These are phyloP conservation scores for Nepenthes alata DNA, from an alignment of 179 eudicot species.

Conservation along the genomic window DNA sequence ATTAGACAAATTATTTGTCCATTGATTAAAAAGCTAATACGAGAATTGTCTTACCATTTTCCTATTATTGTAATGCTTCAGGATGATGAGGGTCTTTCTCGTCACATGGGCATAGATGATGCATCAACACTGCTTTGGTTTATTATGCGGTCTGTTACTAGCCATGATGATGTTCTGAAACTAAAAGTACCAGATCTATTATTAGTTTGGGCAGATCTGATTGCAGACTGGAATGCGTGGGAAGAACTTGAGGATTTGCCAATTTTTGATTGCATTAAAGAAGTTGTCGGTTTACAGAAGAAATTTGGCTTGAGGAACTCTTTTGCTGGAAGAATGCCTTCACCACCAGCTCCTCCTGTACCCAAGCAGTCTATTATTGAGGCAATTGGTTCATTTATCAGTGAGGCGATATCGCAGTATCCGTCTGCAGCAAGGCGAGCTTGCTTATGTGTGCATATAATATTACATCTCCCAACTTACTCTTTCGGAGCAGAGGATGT, in stretches of 20 bases:
- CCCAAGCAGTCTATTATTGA: slow-evolving; percentile 39
- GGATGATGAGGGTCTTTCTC: slow-evolving; percentile 33
- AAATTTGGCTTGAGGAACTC: slow-evolving; percentile 34
- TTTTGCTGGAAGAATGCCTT: slow-evolving; percentile 28
- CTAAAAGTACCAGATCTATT: slow-evolving; percentile 46
- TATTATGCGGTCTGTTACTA: slow-evolving; percentile 33
- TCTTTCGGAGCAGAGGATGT: slow-evolving; percentile 34
- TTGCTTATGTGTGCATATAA: slow-evolving; percentile 42
- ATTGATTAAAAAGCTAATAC: too few relatives aligned
- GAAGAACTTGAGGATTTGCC: slow-evolving; percentile 65
- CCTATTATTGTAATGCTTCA: slow-evolving; percentile 11
- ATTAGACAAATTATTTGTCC: too few relatives aligned
- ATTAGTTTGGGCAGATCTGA: slow-evolving; percentile 51
- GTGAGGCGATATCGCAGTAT: slow-evolving; percentile 54
- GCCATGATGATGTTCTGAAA: slow-evolving; percentile 19
- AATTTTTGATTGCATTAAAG: slow-evolving; percentile 56
- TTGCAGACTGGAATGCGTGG: slow-evolving; percentile 68
- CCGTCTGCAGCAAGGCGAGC: slow-evolving; percentile 60
- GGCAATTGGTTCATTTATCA: slow-evolving; percentile 41
- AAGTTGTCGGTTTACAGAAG: slow-evolving; percentile 35
- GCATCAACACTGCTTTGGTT: slow-evolving; percentile 53
- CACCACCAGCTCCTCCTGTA: slow-evolving; percentile 50
- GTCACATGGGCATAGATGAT: slow-evolving; percentile 55
- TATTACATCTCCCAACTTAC: slow-evolving; percentile 41
- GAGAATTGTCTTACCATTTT: too few relatives aligned